Evolutionary conservation across 176 grass and related monocot genomes (phyloP).

Genomic region (Oropetium thomaeum): DNA sequence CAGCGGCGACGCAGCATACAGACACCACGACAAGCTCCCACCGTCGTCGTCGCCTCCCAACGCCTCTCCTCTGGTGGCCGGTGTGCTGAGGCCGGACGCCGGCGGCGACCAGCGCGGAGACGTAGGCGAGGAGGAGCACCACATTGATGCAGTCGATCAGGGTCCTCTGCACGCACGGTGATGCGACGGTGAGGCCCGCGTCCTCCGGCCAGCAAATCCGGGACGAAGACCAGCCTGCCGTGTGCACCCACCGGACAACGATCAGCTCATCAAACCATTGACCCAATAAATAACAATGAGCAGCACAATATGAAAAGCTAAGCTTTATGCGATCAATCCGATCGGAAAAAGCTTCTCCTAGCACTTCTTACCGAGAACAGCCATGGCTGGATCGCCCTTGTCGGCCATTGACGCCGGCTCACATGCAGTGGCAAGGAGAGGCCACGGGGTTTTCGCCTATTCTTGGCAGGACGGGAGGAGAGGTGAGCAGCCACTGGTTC

Average conservation of each 20-base stretch:
- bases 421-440: neutral
- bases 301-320: neutral
- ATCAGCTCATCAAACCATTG: neutral
- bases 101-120: conserved; percentile 16
- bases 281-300: neutral
- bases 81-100: neutral
- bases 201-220: conserved; percentile 29
- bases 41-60: neutral
- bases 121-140: conserved; percentile 24
- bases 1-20: conserved; percentile 27
- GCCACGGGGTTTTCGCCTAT: conserved; percentile 12
- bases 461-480: conserved; percentile 2
- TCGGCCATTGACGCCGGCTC: neutral
- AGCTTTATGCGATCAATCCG: neutral
- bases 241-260: neutral
- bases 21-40: conserved; percentile 18
- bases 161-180: conserved; percentile 41
- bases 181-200: conserved; percentile 5
- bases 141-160: conserved; percentile 39
- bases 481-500: neutral
- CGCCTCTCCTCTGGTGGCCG: neutral
- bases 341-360: neutral
- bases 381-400: conserved; percentile 11
- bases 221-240: conserved; percentile 39
- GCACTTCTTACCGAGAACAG: conserved; percentile 30